A percentile compares a stretch with the other conserved stretches of the same genome.
These are phyloP conservation scores for Parascedosporium putredinis DNA, from an alignment of 2,329 filamentous ascomycete species.

Conservation along the genomic window DNA sequence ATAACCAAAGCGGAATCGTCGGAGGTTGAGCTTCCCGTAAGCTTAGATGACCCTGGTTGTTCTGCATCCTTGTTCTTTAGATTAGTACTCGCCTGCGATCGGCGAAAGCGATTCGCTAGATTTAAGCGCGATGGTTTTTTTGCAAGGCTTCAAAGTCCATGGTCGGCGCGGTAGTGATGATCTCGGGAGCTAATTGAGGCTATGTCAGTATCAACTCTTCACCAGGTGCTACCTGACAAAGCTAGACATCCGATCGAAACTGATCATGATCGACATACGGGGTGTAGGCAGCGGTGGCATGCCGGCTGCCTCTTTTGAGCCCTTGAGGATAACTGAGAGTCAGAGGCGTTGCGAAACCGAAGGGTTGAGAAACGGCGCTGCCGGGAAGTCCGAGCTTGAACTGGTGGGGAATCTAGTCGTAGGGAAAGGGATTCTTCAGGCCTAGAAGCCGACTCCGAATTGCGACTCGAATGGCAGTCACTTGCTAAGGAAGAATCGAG, in stretches of 20 bases:
- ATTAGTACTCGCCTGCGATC: conserved; percentile 35
- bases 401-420: conserved; percentile 37
- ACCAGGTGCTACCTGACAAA: background rate
- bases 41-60: background rate
- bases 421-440: conserved; percentile 6
- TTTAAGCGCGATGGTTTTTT: conserved; percentile 47
- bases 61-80: background rate
- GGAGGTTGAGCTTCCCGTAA: background rate
- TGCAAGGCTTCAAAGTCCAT: conserved; percentile 44
- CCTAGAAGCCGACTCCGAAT: no score
- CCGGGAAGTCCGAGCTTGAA: conserved; percentile 44
- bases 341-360: conserved; percentile 84
- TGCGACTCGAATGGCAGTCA: no score
- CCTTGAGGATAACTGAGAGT: conserved; percentile 72
- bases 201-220: background rate
- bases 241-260: background rate
- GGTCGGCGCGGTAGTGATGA: conserved; percentile 88
- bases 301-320: conserved; percentile 56
- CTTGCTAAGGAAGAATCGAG: no score
- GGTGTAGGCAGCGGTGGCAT: conserved; percentile 44
- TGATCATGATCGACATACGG: conserved; percentile 31
- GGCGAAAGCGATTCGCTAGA: conserved; percentile 37
- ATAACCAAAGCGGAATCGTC: background rate
- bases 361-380: conserved; percentile 59
- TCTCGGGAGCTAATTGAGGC: conserved; percentile 46